Evolutionary conservation across 306 rosid species (phyloP), one percentile per base, ranked within the genome.

Genomic region (Dryas drummondii): DNA sequence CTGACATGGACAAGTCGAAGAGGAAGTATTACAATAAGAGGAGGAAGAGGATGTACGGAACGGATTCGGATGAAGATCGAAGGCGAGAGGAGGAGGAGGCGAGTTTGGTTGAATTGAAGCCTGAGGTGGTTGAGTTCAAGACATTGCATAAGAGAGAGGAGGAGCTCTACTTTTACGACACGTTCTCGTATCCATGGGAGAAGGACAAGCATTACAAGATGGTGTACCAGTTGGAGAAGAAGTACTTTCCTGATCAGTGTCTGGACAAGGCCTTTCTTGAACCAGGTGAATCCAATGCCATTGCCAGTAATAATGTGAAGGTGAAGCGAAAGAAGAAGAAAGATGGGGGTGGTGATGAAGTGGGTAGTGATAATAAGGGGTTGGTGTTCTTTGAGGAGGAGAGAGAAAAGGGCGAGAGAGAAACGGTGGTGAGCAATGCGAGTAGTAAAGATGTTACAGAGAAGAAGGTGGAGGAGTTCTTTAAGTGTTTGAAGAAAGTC

Each of bases 181-280:
- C 97, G 0, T 87, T 94, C 57, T 55, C 87, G 0, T 91, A 90
- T 76, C 98, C 98, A 0, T 94, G 98, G 98, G 98, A 94, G 84
- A 94, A 94, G 79, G 91, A 84, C 17, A 94, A 88, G 85, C 98
- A 94, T 71, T 94, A 94, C 68, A 88, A 81, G 86, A 94, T 94
- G 98, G 94, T 94, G 56, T 88, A 94, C 75, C 96, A 88, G 81
- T 77, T 94, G 75, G 98, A 94, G 90, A 94, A 90, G 75, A 94
- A 94, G 78, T 94, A 86, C 66, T 94, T 86, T 52, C 98, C 98
- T 15, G 87, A 90, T 1, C 94, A 91, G 27, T 81, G 91, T 60
- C 89, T 94, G 1, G 97, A 94, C 62, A 91, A 94, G 53, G 98
- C 98, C 0, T 94, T 94, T 72, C 86, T 94, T 53, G 85, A 90